phyloP scores from a whole-genome alignment of 2,329 filamentous ascomycete species.

The Nothophaeocryptopus gaeumannii region DNA sequence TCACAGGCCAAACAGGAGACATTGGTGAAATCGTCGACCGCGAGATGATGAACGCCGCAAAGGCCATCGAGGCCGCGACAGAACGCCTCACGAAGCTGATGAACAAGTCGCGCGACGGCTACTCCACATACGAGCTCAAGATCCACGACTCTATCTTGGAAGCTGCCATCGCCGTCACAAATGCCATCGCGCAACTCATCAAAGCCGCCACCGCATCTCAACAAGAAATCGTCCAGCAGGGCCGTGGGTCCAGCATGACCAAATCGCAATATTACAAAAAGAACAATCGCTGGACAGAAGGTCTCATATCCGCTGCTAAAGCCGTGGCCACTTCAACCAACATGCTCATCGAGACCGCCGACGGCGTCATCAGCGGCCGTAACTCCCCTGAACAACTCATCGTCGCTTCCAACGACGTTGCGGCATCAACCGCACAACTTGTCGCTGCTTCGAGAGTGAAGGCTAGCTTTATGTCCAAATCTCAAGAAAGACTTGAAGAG shows the following conservation, averaged over 20 bases:
- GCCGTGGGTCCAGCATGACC: slow-evolving; percentile 70
- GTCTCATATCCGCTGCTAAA: slow-evolving; percentile 94
- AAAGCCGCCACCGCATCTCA: slow-evolving; percentile 91
- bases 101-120: slow-evolving; percentile 94
- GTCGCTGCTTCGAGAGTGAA: slow-evolving; percentile 95
- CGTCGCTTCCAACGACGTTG: slow-evolving; percentile 94
- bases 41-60: slow-evolving; percentile 88
- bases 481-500: slow-evolving; percentile 83
- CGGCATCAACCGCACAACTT: slow-evolving; percentile 91
- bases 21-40: slow-evolving; percentile 88
- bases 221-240: slow-evolving; percentile 93
- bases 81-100: slow-evolving; percentile 85
- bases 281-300: slow-evolving; percentile 99
- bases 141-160: slow-evolving; percentile 95
- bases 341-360: slow-evolving; percentile 94
- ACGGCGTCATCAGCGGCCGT: slow-evolving; percentile 86
- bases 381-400: slow-evolving; percentile 97
- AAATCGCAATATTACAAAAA: slow-evolving; percentile 98
- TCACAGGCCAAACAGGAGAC: slow-evolving; percentile 75
- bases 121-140: slow-evolving; percentile 92
- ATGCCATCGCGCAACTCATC: slow-evolving; percentile 89
- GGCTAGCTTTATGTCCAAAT: slow-evolving; percentile 97
- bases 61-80: slow-evolving; percentile 89
- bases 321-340: slow-evolving; percentile 87
- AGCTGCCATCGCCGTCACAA: slow-evolving; percentile 88